These are phyloP conservation scores for Vanrija sp. DNA, from an alignment of 1,284 basidiomycete genomes.

Conservation along the genomic window DNA sequence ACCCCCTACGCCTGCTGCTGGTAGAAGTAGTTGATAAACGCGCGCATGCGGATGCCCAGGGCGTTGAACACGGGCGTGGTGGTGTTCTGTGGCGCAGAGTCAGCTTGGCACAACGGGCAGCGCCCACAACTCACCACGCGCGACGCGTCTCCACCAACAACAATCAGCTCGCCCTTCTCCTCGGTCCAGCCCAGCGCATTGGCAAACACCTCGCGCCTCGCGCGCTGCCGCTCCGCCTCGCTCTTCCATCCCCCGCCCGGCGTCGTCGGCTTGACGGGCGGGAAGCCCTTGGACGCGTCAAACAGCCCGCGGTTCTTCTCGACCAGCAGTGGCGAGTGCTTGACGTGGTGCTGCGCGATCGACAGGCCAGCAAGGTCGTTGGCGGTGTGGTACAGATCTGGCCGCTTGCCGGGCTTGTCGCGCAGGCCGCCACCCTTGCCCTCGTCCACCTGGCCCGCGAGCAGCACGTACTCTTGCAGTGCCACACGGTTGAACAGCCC, in stretches of 20 bases:
- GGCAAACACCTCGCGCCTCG: conserved; percentile 59
- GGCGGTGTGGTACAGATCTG: conserved; percentile 87
- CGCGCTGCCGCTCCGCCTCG: conserved; percentile 42
- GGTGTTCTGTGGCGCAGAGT: conserved; percentile 61
- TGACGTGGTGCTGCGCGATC: conserved; percentile 72
- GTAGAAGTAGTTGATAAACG: conserved; percentile 74
- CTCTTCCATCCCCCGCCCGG: conserved; percentile 29
- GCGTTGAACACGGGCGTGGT: conserved; percentile 85
- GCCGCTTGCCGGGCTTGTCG: conserved; percentile 88
- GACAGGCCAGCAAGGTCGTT: conserved; percentile 89
- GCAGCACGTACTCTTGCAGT: conserved; percentile 81
- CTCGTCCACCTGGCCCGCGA: conserved; percentile 71
- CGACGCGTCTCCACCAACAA: conserved; percentile 65
- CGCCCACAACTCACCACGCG: conserved; percentile 62
- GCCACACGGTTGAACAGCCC: conserved; percentile 55
- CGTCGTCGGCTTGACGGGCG: conserved; percentile 24
- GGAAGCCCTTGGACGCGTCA: conserved; percentile 28
- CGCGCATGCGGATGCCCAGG: conserved; percentile 67
- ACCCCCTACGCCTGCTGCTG: conserved; percentile 50
- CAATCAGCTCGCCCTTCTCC: conserved; percentile 58
- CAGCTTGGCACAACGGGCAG: neutral
- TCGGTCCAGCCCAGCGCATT: conserved; percentile 70
- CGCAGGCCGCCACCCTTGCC: conserved; percentile 68
- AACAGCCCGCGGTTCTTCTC: conserved; percentile 47
- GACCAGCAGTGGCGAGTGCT: conserved; percentile 53